Evolutionary conservation across 768 basidiomycete species (phyloP).

Genomic region (Goffeauzyma gilvescens): DNA sequence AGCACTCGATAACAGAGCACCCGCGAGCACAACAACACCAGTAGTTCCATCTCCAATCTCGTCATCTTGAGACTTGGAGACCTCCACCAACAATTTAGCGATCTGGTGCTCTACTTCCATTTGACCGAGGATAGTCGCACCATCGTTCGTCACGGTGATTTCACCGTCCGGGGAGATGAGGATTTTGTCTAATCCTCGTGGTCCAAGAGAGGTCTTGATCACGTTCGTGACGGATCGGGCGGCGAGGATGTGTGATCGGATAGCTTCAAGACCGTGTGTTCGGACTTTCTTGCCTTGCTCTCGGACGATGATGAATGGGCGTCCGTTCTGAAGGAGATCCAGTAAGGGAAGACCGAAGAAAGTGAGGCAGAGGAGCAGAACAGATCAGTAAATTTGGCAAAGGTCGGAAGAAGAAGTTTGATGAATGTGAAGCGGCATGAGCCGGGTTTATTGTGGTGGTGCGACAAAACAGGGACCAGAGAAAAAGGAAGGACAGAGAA

Average conservation of each 20-base stretch:
- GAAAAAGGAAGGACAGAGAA: too few species aligned
- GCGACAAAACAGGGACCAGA: too few species aligned
- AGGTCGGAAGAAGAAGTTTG: too few species aligned
- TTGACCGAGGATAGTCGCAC: slow-evolving; percentile 90
- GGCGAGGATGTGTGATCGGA: slow-evolving; percentile 91
- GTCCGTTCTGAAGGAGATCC: slow-evolving; percentile 51
- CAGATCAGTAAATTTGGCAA: too few species aligned
- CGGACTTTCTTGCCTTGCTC: slow-evolving; percentile 86
- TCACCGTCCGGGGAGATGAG: slow-evolving; percentile 65
- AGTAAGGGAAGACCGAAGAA: not conserved
- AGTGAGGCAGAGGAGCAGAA: too few species aligned
- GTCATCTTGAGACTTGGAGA: slow-evolving; percentile 96
- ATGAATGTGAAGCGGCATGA: too few species aligned
- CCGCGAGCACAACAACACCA: slow-evolving; percentile 97
- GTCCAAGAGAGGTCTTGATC: slow-evolving; percentile 81
- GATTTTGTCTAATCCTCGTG: slow-evolving; percentile 55
- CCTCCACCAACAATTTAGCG: slow-evolving; percentile 74
- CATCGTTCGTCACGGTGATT: slow-evolving; percentile 98
- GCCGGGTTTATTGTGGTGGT: too few species aligned
- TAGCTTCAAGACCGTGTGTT: slow-evolving; percentile 78
- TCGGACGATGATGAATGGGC: slow-evolving; percentile 87
- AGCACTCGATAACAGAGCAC: slow-evolving; percentile 84
- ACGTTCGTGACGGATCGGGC: slow-evolving; percentile 87
- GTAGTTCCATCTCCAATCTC: slow-evolving; percentile 99
- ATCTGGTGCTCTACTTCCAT: slow-evolving; percentile 99